Evolutionary conservation across 2,329 filamentous ascomycete species (phyloP).

Genomic region (Pseudopyrenochaeta lycopersici): DNA sequence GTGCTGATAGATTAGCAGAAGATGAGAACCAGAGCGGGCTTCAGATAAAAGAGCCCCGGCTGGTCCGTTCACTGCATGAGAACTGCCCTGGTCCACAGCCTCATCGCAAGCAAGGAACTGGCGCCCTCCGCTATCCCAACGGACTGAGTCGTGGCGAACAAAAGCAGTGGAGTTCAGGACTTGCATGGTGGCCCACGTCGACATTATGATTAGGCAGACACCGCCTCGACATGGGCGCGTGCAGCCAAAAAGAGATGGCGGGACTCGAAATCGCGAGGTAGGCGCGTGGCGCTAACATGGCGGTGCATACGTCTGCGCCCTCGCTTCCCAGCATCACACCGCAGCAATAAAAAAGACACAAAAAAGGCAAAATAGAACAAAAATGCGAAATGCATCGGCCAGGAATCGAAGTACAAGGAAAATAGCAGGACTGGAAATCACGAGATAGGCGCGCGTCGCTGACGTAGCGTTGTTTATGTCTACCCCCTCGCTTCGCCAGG

Average conservation of each 20-base stretch:
- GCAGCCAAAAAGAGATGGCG: constrained; percentile 26
- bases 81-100: constrained; percentile 5
- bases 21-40: neutral
- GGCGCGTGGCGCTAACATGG: constrained; percentile 25
- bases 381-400: no score
- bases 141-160: neutral
- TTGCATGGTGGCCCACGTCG: constrained; percentile 6
- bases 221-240: constrained; percentile 22
- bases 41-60: neutral
- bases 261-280: constrained; percentile 24
- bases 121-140: no score
- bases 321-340: no score
- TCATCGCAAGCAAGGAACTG: constrained; percentile 6
- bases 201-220: constrained; percentile 16
- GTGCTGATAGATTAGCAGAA: neutral
- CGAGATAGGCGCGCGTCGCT: constrained; percentile 22
- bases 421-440: constrained; percentile 27
- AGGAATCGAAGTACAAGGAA: no score
- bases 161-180: neutral
- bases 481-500: neutral
- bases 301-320: constrained; percentile 14
- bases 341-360: no score
- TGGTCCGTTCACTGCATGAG: neutral
- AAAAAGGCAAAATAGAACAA: no score
- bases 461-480: constrained; percentile 24